Evolutionary conservation across 1,284 basidiomycete species (phyloP), one percentile per base, ranked within the genome.

Genomic region (Stereum hirsutum): DNA sequence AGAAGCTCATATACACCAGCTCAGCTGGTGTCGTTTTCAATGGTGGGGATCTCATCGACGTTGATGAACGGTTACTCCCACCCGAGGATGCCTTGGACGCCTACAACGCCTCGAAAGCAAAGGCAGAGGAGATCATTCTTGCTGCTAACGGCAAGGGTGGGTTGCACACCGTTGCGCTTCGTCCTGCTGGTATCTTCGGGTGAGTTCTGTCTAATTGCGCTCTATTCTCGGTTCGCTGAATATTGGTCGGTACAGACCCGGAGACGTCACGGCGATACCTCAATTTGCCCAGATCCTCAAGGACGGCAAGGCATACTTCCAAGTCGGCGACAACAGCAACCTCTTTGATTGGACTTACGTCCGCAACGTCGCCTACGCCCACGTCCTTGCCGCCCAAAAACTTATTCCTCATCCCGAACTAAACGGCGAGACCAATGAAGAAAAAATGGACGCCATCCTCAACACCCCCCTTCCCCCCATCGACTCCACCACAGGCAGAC

Each of bases 101-200:
- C 0, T 99, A 99, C 66, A 97, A 94, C 60, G 87, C 90, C 52
- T 94, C 92, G n/a, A 99, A 99, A 66, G 89, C 88, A 15, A 78
- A 85, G 55, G 95, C 89, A 0, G 96, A 99, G 63, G 72, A 74
- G 36, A 70, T 89, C 35, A 83, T 98, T 2, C 69, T 99, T 3
- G 76, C 74, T 28, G 90, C 95, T 8, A 99, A 98, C 57, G 86
- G 82, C 4, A 75, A 82, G 51, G 75, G 78, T 21, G 88, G 86
- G 2, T 70, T 98, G 6, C 64, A 89, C 49, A 99, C 96, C 0
- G 89, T 94, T 35, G 89, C 94, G 12, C 65, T 99, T 31, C 73
- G 96, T 39, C 95, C 95, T 2, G 84, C 92, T n/a, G 93, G 95
- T 12, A 96, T 99, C 57, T 99, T 98, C 59, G 96, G 95, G 90